phyloP scores from a whole-genome alignment of 768 basidiomycete genomes.

The Ephemerocybe angulata region DNA sequence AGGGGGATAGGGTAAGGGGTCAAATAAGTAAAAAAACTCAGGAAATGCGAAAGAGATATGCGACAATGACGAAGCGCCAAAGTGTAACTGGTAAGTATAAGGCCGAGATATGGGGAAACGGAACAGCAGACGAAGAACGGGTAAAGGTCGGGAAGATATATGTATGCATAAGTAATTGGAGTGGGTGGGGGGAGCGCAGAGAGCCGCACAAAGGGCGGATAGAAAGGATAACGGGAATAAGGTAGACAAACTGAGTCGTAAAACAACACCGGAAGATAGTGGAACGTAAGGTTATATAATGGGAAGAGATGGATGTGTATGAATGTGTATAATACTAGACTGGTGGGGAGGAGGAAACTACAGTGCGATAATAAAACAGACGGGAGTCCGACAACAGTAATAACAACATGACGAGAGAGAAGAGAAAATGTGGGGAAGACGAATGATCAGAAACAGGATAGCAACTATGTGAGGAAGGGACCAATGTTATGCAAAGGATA shows the following conservation, averaged over 20 bases:
- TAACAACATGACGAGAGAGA: constrained; percentile 5
- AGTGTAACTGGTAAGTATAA: constrained; percentile 4
- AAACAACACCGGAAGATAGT: constrained; percentile 8
- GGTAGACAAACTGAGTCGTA: background rate
- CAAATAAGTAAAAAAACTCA: constrained; percentile 7
- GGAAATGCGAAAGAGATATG: constrained; percentile 6
- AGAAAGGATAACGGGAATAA: background rate
- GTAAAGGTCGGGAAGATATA: background rate
- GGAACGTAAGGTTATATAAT: background rate
- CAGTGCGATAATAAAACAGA: constrained; percentile 4
- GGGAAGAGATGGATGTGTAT: background rate
- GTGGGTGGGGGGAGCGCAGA: background rate
- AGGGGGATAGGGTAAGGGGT: constrained; percentile 4
- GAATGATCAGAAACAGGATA: too few relatives aligned
- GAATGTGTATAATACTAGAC: background rate
- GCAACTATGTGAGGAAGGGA: constrained; percentile 6
- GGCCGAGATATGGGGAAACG: background rate
- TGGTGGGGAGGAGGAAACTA: background rate
- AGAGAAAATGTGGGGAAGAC: constrained; percentile 9
- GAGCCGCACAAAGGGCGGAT: background rate
- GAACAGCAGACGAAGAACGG: background rate
- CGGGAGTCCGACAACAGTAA: constrained; percentile 6
- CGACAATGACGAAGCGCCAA: constrained; percentile 2
- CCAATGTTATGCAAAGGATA: constrained; percentile 13
- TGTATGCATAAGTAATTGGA: background rate